These are phyloP conservation scores for Tephrocybe sp. DNA, from an alignment of 768 basidiomycete species.

Conservation along the genomic window DNA sequence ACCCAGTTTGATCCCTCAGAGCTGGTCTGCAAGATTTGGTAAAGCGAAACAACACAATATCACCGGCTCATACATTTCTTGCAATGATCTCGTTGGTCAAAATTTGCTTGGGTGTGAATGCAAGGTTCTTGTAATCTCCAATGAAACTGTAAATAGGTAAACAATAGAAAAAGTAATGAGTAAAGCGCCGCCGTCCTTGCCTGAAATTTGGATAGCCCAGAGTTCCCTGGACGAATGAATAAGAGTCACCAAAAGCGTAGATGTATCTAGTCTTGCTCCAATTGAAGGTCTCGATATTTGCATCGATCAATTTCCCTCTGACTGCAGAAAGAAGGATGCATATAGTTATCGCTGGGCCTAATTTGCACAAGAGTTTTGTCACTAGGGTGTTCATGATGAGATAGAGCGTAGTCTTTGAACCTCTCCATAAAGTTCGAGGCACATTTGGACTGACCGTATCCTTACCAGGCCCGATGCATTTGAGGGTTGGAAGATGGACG, in stretches of 20 bases:
- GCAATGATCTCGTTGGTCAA: constrained; percentile 42
- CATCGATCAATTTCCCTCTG: background rate
- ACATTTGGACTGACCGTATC: no score
- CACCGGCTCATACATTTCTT: constrained; percentile 33
- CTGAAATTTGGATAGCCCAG: constrained; percentile 49
- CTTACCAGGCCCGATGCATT: no score
- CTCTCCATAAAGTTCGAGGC: no score
- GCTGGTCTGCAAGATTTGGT: constrained; percentile 37
- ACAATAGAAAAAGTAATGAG: background rate
- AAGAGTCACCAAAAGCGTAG: constrained; percentile 57
- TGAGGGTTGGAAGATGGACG: no score
- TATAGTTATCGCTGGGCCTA: no score
- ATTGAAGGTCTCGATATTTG: constrained; percentile 24
- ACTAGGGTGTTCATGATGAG: no score
- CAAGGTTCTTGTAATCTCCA: constrained; percentile 39
- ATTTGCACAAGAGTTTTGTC: no score
- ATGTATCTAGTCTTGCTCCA: constrained; percentile 44
- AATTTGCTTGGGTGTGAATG: constrained; percentile 41
- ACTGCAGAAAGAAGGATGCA: background rate
- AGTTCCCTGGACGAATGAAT: constrained; percentile 52
- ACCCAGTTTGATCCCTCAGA: constrained; percentile 57
- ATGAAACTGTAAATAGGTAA: constrained; percentile 38
- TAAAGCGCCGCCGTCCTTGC: constrained; percentile 18
- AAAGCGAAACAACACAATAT: no score
- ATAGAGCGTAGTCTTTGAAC: no score